A percentile compares a stretch with the other conserved stretches of the same genome.
Evolutionary conservation across 2,329 filamentous ascomycete species (phyloP).

Genomic region (Colletotrichum sp.): DNA sequence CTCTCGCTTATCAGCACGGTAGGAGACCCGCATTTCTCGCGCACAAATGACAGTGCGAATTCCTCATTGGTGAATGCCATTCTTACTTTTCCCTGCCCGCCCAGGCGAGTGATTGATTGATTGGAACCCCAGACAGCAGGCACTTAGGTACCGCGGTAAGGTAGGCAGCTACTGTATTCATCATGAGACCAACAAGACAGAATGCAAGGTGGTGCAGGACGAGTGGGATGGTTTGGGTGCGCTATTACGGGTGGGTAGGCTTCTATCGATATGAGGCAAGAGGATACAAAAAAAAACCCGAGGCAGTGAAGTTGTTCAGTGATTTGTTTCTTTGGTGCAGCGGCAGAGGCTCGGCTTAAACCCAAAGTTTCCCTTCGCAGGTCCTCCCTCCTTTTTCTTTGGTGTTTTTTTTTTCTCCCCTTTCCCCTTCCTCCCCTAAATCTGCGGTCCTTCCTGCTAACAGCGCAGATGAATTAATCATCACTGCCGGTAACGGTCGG

Average conservation of each 20-base stretch:
- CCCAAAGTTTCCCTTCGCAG: neutral
- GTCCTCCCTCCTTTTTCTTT: neutral
- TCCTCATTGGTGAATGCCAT: neutral
- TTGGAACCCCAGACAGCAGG: neutral
- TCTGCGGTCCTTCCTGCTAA: neutral
- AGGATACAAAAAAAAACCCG: neutral
- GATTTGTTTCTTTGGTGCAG: neutral
- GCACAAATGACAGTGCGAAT: slow-evolving; percentile 17
- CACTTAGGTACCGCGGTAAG: neutral
- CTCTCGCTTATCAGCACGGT: slow-evolving; percentile 16
- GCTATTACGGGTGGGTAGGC: neutral
- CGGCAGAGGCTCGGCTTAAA: neutral
- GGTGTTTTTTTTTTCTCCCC: no score
- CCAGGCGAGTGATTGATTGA: neutral
- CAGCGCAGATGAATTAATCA: neutral
- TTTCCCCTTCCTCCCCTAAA: no score
- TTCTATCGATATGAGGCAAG: neutral
- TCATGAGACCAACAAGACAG: neutral
- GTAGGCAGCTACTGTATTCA: neutral
- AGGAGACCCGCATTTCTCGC: slow-evolving; percentile 4
- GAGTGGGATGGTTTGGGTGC: neutral
- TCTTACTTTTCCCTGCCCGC: neutral
- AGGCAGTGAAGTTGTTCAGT: neutral
- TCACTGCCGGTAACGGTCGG: neutral
- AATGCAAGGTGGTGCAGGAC: neutral